A percentile compares a stretch with the other conserved stretches of the same genome.
Conservation (phyloP, 805 yeast species). For the Blastobotrys americana region DNA sequence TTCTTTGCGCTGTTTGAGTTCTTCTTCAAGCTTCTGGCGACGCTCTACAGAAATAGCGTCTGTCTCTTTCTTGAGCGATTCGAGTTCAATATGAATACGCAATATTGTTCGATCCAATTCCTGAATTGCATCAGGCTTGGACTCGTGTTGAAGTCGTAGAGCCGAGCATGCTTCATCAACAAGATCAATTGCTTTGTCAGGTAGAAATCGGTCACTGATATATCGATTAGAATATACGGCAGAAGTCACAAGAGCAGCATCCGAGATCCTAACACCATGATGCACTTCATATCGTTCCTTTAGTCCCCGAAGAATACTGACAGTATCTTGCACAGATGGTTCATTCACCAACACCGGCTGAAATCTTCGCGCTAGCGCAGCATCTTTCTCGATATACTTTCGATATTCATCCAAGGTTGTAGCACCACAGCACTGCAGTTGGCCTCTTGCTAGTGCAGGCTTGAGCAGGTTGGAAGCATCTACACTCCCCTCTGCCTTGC, state of each 20-base stretch:
- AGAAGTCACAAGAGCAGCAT: slow-evolving; percentile 88
- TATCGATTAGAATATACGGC: slow-evolving; percentile 85
- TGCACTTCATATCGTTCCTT: slow-evolving; percentile 94
- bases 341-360: slow-evolving; percentile 82
- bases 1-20: slow-evolving; percentile 51
- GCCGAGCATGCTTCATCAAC: slow-evolving; percentile 98
- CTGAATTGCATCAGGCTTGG: slow-evolving; percentile 91
- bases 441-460: slow-evolving; percentile 91
- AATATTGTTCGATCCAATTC: slow-evolving; percentile 80
- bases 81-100: slow-evolving; percentile 93
- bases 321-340: slow-evolving; percentile 86
- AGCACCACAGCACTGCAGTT: slow-evolving; percentile 90
- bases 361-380: slow-evolving; percentile 89
- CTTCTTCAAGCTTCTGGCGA: slow-evolving; percentile 62
- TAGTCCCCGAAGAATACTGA: slow-evolving; percentile 84
- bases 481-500: slow-evolving; percentile 90
- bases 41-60: slow-evolving; percentile 79
- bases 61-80: slow-evolving; percentile 86
- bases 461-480: slow-evolving; percentile 91
- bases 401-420: slow-evolving; percentile 91
- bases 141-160: slow-evolving; percentile 87
- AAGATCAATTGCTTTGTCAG: slow-evolving; percentile 94
- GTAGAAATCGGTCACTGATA: slow-evolving; percentile 82
- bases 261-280: slow-evolving; percentile 93
- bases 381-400: slow-evolving; percentile 91